Evolutionary conservation across 495 filamentous ascomycete species (phyloP).

Genomic region (Penicillium roqueforti): DNA sequence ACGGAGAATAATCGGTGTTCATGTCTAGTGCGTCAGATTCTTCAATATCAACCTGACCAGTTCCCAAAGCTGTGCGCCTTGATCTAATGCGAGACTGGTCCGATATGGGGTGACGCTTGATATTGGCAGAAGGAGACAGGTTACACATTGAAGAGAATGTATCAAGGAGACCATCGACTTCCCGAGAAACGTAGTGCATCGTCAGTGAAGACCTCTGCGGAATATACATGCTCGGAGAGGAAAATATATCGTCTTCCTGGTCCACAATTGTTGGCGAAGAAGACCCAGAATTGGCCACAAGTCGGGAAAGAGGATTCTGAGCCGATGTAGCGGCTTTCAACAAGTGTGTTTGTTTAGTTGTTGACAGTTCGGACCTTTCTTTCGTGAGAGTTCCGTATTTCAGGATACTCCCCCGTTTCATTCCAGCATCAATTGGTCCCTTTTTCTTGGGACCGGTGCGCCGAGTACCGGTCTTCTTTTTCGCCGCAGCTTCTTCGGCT

Average conservation of each 20-base stretch:
- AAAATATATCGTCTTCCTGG: slow-evolving; percentile 11
- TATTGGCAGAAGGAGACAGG: slow-evolving; percentile 16
- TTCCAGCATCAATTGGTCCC: slow-evolving; percentile 39
- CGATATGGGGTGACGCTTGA: slow-evolving; percentile 26
- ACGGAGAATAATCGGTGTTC: slow-evolving; percentile 9
- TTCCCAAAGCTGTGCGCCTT: slow-evolving; percentile 10
- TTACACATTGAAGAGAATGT: slow-evolving; percentile 27
- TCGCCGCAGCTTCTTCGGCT: slow-evolving; percentile 24
- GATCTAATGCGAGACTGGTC: slow-evolving; percentile 9
- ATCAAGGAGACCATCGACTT: slow-evolving; percentile 29
- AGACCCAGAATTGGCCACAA: neutral
- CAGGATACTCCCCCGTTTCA: slow-evolving; percentile 45
- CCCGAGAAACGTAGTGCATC: slow-evolving; percentile 3
- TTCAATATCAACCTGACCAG: slow-evolving; percentile 15
- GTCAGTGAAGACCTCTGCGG: neutral
- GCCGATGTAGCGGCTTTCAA: slow-evolving; percentile 29
- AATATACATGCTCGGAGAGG: slow-evolving; percentile 23
- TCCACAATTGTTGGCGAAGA: slow-evolving; percentile 8
- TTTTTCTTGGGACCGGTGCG: slow-evolving; percentile 38
- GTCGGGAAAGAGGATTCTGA: slow-evolving; percentile 11
- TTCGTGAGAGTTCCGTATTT: slow-evolving; percentile 47
- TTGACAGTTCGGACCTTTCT: slow-evolving; percentile 31
- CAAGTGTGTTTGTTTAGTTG: slow-evolving; percentile 32
- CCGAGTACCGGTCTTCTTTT: slow-evolving; percentile 27
- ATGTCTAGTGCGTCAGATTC: slow-evolving; percentile 5